Conservation (phyloP, 192 early-diverging fungal genomes). For the Rhizophagus sp. region DNA sequence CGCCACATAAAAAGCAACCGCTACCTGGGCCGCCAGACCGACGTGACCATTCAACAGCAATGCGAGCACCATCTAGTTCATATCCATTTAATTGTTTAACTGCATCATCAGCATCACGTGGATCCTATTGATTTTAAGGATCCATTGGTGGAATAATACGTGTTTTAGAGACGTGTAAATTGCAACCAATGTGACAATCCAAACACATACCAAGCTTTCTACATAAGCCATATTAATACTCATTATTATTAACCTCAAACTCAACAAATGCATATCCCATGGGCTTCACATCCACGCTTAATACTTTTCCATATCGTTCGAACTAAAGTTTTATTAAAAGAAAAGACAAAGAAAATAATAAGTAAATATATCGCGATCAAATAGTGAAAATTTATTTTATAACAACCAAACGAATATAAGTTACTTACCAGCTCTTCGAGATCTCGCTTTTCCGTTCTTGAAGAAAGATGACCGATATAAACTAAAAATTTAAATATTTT, state of each 20-base stretch:
- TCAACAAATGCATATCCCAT: slow-evolving; percentile 58
- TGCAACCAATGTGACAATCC: slow-evolving; percentile 9
- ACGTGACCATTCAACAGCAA: slow-evolving; percentile 53
- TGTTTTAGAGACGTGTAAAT: background rate
- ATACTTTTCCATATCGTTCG: slow-evolving; percentile 51
- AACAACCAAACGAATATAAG: background rate
- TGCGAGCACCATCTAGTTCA: slow-evolving; percentile 49
- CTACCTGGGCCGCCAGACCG: slow-evolving; percentile 52
- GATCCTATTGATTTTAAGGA: slow-evolving; percentile 32
- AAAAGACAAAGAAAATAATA: background rate
- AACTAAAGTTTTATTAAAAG: slow-evolving; percentile 36
- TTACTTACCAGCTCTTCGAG: slow-evolving; percentile 52
- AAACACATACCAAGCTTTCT: slow-evolving; percentile 25
- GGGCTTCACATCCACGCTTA: slow-evolving; percentile 54
- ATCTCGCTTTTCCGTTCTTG: slow-evolving; percentile 51
- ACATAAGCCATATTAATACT: background rate
- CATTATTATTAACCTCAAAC: slow-evolving; percentile 43
- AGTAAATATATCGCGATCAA: background rate
- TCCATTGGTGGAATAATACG: background rate
- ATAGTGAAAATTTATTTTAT: no score
- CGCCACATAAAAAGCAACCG: slow-evolving; percentile 56
- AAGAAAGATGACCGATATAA: slow-evolving; percentile 54
- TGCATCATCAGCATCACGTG: slow-evolving; percentile 55
- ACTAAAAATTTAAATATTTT: slow-evolving; percentile 19
- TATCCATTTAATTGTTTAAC: slow-evolving; percentile 54